Conservation (phyloP, 2,329 filamentous ascomycete genomes). For the Paramyrothecium roridum region DNA sequence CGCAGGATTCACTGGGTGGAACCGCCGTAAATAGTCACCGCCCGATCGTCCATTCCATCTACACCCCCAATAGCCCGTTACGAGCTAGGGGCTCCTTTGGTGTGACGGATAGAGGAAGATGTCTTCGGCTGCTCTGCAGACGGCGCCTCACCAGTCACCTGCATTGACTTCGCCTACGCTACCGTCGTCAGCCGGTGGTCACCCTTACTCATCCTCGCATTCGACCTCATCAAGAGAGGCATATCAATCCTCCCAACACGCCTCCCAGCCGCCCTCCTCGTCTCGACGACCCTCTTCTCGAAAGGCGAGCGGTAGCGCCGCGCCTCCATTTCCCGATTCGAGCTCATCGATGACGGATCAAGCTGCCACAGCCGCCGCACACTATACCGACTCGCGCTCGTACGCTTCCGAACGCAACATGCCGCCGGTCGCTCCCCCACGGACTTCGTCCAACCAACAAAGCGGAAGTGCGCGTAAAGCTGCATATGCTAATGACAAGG, state of each 20-base stretch:
- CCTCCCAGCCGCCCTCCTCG: constrained; percentile 42
- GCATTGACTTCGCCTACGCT: constrained; percentile 47
- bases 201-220: constrained; percentile 50
- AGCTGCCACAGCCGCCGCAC: constrained; percentile 38
- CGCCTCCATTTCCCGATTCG: constrained; percentile 28
- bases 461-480: constrained; percentile 40
- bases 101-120: constrained; percentile 21
- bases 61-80: constrained; percentile 6
- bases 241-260: constrained; percentile 52
- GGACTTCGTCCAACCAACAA: constrained; percentile 70
- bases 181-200: constrained; percentile 43
- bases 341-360: constrained; percentile 46
- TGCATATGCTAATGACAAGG: constrained; percentile 41
- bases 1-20: not conserved
- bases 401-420: constrained; percentile 52
- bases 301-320: constrained; percentile 49
- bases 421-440: constrained; percentile 72
- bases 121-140: constrained; percentile 60
- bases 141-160: constrained; percentile 53
- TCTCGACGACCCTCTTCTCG: constrained; percentile 51
- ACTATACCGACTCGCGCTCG: constrained; percentile 38
- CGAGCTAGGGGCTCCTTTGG: constrained; percentile 16
- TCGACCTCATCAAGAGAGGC: constrained; percentile 51
- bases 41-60: not conserved
- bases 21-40: not conserved